Conservation (phyloP, 805 yeast genomes). For the Pichia cabralensis region DNA sequence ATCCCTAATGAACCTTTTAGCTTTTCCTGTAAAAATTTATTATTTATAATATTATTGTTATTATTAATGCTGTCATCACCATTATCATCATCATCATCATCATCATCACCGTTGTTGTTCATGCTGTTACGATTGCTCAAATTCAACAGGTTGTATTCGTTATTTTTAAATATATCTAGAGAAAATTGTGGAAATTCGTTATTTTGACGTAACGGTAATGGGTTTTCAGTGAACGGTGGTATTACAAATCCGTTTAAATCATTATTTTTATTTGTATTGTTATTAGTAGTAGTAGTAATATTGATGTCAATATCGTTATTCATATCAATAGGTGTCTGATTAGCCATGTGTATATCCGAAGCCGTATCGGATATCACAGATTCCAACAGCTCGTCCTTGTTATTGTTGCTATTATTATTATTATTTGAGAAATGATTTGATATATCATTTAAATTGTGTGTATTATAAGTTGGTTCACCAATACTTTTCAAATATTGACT, state of each 20-base stretch:
- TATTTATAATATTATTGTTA: too few relatives aligned
- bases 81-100: neutral
- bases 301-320: constrained; percentile 1
- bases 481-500: constrained; percentile 14
- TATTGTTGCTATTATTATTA: too few relatives aligned
- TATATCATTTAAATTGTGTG: neutral
- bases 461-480: neutral
- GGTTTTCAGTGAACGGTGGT: constrained; percentile 9
- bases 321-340: neutral
- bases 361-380: too few relatives aligned
- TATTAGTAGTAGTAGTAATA: too few relatives aligned
- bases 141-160: too few relatives aligned
- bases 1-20: too few relatives aligned
- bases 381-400: too few relatives aligned
- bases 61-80: too few relatives aligned
- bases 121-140: too few relatives aligned
- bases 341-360: too few relatives aligned
- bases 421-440: neutral
- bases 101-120: neutral
- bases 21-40: too few relatives aligned
- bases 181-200: constrained; percentile 16
- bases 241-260: constrained; percentile 2
- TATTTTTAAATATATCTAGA: constrained; percentile 13
- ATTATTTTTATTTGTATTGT: neutral
- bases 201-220: constrained; percentile 4